Evolutionary conservation across 129 eudicot genomes (phyloP).

Genomic region (Smallanthus sonchifolius): DNA sequence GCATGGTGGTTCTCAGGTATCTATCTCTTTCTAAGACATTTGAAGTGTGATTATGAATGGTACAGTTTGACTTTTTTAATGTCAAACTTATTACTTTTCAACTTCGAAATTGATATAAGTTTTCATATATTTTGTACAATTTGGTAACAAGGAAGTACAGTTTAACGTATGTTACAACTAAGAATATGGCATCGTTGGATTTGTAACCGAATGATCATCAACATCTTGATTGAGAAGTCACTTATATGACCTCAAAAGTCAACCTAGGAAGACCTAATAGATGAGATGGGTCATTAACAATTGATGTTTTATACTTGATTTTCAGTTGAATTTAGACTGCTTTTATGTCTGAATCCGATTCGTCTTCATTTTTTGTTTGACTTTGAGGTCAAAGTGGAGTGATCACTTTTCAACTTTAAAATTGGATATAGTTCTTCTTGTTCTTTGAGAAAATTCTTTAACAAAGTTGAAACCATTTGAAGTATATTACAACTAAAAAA

Average conservation of each 20-base stretch:
- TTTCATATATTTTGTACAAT: not conserved
- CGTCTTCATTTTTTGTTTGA: not conserved
- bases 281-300: not conserved
- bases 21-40: not conserved
- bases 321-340: slow-evolving; percentile 1
- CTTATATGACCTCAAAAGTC: slow-evolving; percentile 6
- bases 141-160: not conserved
- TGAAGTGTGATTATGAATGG: slow-evolving; percentile 1
- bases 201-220: not conserved
- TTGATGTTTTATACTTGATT: not conserved
- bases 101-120: not conserved
- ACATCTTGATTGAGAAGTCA: not conserved
- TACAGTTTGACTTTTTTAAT: slow-evolving; percentile 14
- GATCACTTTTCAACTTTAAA: not conserved
- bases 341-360: not conserved
- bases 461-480: not conserved
- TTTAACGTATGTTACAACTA: slow-evolving; percentile 4
- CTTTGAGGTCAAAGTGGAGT: not conserved
- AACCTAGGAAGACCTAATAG: not conserved
- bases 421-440: not conserved
- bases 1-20: slow-evolving; percentile 85
- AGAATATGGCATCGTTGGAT: slow-evolving; percentile 4
- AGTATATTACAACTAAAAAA: not conserved
- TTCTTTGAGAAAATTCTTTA: not conserved
- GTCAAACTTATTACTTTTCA: slow-evolving; percentile 5